Evolutionary conservation across 1,284 basidiomycete species (phyloP), one percentile per base, ranked within the genome.

Genomic region (Fomitopsis palustris): DNA sequence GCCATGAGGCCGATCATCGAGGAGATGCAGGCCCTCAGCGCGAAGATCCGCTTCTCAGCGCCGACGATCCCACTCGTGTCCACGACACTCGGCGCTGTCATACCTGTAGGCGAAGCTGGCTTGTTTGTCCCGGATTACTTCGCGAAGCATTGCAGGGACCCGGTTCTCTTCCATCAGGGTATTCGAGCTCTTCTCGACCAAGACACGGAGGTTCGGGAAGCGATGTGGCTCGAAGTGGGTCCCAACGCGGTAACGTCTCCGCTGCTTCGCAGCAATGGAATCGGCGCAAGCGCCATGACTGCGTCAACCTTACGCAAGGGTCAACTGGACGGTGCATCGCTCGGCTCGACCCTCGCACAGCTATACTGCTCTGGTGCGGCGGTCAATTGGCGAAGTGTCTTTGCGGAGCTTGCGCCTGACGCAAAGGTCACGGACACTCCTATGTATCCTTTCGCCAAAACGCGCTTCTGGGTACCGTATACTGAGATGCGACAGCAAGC

Each of bases 221-320:
- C 75, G n/a, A 75, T 75, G 0, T 89, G 83, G 81, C 76, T 90
- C 7, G 88, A 90, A 67, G 76, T 89, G 41, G 84, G 88, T 4
- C 85, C 87, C 10, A 84, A 87, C 63, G 72, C 81, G 0, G 78
- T 78, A 3, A 79, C 79, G 19, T 70, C 87, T 3, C 79, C 85
- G 0, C 81, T 87, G 78, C 65, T 90, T 6, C 66, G 65, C 10
- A 53, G 56, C 9, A 64, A 57, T n/a, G 47, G 17, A 10, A 7
- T 47, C 14, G 17, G 33, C 29, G 12, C 21, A 10, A 6, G 23
- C n/a, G 78, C 76, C 67, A 66, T 59, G 65, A 25, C 58, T 80
- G 16, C 65, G 31, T 78, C 8, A 0, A 83, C 86, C 0, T 70
- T 88, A 53, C 71, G 78, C 49, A 84, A 76, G 66, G 70, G 76